phyloP scores from a whole-genome alignment of 176 grass and related monocot genomes.

The Phragmites australis region DNA sequence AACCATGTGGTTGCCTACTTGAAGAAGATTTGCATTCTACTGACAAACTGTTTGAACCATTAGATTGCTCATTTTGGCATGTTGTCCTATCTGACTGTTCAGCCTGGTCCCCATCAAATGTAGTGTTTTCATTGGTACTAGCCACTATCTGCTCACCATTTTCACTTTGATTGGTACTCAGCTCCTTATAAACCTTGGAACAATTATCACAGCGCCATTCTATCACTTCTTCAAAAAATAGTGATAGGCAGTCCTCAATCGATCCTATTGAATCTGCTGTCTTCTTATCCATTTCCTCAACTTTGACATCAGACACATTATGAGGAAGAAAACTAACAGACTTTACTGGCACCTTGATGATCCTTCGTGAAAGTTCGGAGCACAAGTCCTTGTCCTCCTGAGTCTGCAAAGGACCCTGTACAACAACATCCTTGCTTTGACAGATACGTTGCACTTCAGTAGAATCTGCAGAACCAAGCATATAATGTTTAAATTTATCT shows the following conservation, averaged over 20 bases:
- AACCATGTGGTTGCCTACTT: conserved; percentile 20
- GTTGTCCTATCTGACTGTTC: conserved; percentile 25
- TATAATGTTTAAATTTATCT: conserved; percentile 32
- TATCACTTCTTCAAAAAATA: neutral
- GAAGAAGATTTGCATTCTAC: conserved; percentile 27
- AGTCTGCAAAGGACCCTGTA: conserved; percentile 29
- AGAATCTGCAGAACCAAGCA: conserved; percentile 55
- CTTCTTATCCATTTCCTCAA: neutral
- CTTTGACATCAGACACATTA: conserved; percentile 29
- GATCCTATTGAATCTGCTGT: conserved; percentile 18
- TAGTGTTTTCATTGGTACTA: conserved; percentile 4
- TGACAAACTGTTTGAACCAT: conserved; percentile 10
- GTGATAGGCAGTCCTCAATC: conserved; percentile 30
- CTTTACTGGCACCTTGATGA: neutral
- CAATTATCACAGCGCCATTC: conserved; percentile 38
- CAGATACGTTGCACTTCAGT: conserved; percentile 17
- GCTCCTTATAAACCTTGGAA: conserved; percentile 8
- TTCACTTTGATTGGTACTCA: conserved; percentile 1
- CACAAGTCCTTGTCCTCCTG: conserved; percentile 9
- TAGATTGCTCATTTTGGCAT: conserved; percentile 36
- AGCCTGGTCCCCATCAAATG: neutral
- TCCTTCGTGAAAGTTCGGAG: neutral
- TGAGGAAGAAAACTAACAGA: conserved; percentile 37
- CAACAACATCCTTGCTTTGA: conserved; percentile 40
- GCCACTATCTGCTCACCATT: neutral